Evolutionary conservation across 2,329 filamentous ascomycete species (phyloP).

Genomic region (Aspergillus arachidicola): DNA sequence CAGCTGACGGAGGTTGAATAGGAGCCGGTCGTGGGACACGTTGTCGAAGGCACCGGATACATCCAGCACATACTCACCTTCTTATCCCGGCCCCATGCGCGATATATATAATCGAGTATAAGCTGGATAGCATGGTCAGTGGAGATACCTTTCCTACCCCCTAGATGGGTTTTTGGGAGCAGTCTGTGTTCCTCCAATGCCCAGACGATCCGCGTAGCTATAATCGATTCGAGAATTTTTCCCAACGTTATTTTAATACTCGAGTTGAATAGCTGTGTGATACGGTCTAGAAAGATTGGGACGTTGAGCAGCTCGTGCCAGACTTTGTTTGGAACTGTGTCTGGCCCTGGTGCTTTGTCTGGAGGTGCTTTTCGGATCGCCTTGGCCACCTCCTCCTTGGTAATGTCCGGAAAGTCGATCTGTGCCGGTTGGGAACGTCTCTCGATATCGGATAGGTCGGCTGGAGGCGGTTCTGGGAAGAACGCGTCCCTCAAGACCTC

Average conservation of each 20-base stretch:
- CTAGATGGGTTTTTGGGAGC: constrained; percentile 9
- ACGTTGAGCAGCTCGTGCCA: constrained; percentile 5
- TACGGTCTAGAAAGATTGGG: no score
- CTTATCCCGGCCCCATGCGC: constrained; percentile 1
- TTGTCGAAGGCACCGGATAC: constrained; percentile 7
- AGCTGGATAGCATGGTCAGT: constrained; percentile 18
- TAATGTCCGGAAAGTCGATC: constrained; percentile 4
- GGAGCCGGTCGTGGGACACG: constrained; percentile 9
- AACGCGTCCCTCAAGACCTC: no score
- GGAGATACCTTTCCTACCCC: constrained; percentile 16
- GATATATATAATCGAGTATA: constrained; percentile 7
- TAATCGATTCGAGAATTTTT: constrained; percentile 15
- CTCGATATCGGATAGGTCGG: constrained; percentile 5
- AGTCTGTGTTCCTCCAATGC: constrained; percentile 9
- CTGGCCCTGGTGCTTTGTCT: constrained; percentile 6
- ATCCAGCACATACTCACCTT: constrained; percentile 15
- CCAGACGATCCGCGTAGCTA: constrained; percentile 11
- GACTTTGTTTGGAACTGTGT: constrained; percentile 5
- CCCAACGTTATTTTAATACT: constrained; percentile 4
- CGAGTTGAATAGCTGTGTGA: no score
- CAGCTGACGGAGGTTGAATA: constrained; percentile 3
- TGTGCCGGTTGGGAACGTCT: constrained; percentile 11
- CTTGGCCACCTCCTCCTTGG: not conserved
- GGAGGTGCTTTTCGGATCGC: not conserved
- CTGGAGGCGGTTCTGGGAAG: no score